Base-by-base conservation (phyloP, 2,329 filamentous ascomycete species). In the Pestalotiopsis sp. region DNA sequence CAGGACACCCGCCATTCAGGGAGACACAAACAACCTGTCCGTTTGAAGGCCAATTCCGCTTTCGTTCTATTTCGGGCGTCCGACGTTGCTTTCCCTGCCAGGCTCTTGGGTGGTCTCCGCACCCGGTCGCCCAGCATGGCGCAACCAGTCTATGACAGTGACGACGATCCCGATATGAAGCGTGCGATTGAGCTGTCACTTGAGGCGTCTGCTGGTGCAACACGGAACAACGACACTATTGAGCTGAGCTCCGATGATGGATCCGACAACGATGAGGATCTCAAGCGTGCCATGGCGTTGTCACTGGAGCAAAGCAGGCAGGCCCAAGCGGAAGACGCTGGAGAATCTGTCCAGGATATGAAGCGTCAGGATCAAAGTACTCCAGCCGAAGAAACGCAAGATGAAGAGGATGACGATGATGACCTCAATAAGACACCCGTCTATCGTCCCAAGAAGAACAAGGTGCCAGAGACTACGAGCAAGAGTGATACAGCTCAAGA, bases 101-200 rank as follows among this genome's bases (percentile, higher is more conserved):
- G 14, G 17, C 57, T 59, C 23, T 13, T 7, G 12, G 27, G 7
- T 41, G 13, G 12, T 62, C 11, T 23, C 2, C 2, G 13, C 31
- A 39, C 27, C 38, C 25, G 11, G 13, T 36, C 4, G n/a, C 31
- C 23, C 36, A 36, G 13, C 27, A 66, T 66, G 64, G 64, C 64
- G 31, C 41, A 36, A 13, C 20, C 52, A 13, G 65, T 25, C 20
- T 77, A 77, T 65, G 71, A 76, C 71, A 71, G 75, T 4, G 84
- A 87, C 61, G 86, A 90, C 23, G 87, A 91, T 65, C 87, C 89
- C 69, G 87, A 89, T 38, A 78, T 91, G n/a, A 84, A 84, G 36
- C 83, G 82, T 69, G 90, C 90, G 38, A 90, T 92, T 68, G 88
- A 85, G 17, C 78, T 90, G 36, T 90, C 89, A 9, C 80, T 90